A percentile compares a stretch with the other conserved stretches of the same genome.
phyloP scores from a whole-genome alignment of 306 rosid species.

The Pyrus pyrifolia region DNA sequence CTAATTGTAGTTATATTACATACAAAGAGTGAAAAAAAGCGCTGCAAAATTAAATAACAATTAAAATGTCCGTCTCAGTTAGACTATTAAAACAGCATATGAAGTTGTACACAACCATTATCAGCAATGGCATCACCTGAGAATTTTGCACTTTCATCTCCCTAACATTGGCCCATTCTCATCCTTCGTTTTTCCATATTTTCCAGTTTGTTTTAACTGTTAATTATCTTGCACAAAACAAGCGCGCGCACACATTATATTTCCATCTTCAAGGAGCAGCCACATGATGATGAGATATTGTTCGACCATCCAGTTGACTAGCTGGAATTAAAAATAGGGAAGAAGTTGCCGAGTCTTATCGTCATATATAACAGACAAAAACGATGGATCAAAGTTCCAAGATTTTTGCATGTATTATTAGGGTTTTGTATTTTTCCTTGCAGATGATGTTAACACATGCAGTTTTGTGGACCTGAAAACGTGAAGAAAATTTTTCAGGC shows the following conservation, averaged over 20 bases:
- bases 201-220: neutral
- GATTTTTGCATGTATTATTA: neutral
- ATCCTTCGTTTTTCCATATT: neutral
- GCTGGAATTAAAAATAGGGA: neutral
- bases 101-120: neutral
- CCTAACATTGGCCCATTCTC: neutral
- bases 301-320: neutral
- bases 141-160: neutral
- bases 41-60: no score
- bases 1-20: no score
- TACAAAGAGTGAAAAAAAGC: no score
- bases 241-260: neutral
- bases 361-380: neutral
- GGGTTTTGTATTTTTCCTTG: neutral
- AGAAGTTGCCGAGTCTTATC: neutral
- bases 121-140: neutral
- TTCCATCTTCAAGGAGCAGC: neutral
- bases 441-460: neutral
- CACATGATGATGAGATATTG: neutral
- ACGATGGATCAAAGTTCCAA: neutral
- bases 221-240: no score
- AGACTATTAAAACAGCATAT: neutral
- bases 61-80: no score
- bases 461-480: neutral
- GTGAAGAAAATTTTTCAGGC: neutral